Conservation (phyloP, 495 filamentous ascomycete species). For the Aspergillus baeticus region DNA sequence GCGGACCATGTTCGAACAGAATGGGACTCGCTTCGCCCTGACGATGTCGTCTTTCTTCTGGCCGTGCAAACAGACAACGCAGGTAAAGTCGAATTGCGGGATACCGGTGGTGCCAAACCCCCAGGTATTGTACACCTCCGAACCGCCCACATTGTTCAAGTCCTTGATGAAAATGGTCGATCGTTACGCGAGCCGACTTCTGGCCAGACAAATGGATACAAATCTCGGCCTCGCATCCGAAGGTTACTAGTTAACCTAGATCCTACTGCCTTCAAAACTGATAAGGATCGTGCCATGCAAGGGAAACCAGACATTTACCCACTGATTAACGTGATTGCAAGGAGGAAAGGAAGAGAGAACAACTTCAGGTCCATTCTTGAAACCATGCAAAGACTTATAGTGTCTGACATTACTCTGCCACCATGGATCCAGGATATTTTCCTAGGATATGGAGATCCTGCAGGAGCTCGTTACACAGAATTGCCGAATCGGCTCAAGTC, state of each 20-base stretch:
- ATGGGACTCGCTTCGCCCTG: conserved; percentile 86
- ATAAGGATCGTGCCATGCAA: conserved; percentile 61
- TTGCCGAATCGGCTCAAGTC: conserved; percentile 73
- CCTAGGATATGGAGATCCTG: conserved; percentile 90
- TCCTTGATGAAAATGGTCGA: conserved; percentile 85
- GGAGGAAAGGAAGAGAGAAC: conserved; percentile 85
- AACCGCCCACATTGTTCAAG: conserved; percentile 81
- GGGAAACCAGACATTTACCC: conserved; percentile 81
- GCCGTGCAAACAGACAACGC: conserved; percentile 57
- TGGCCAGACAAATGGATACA: conserved; percentile 51
- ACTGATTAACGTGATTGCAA: conserved; percentile 80
- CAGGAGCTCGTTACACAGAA: conserved; percentile 80
- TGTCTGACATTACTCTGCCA: conserved; percentile 83
- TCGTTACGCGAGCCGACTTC: conserved; percentile 60
- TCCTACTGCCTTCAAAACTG: conserved; percentile 71
- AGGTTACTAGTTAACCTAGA: conserved; percentile 82
- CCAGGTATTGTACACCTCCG: conserved; percentile 69
- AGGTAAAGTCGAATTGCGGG: conserved; percentile 54
- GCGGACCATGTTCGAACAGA: conserved; percentile 73
- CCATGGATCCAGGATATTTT: conserved; percentile 96
- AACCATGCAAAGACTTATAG: conserved; percentile 81
- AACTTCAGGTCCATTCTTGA: conserved; percentile 96
- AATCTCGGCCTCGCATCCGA: conserved; percentile 55
- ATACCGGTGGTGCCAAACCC: conserved; percentile 47
- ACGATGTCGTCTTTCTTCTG: conserved; percentile 88